Percentiles rank a stretch among this genome's conserved stretches.
phyloP scores from a whole-genome alignment of 2,329 filamentous ascomycete genomes.

The Aphanocladium album region DNA sequence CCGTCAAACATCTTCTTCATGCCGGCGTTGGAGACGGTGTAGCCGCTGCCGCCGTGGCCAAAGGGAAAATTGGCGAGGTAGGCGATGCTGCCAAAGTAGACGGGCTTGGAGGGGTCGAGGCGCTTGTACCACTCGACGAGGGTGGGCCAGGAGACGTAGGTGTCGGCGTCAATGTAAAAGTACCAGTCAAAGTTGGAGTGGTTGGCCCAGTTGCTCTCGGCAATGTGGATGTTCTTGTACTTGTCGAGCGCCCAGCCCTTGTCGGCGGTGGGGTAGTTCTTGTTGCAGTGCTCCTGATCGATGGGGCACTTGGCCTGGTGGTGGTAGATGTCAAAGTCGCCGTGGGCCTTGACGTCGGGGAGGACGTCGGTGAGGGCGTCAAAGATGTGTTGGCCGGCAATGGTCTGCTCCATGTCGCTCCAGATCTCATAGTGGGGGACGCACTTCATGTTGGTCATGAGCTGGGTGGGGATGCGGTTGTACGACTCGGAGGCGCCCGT shows the following conservation, averaged over 20 bases:
- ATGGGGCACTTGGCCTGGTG: slow-evolving; percentile 40
- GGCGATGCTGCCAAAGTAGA: slow-evolving; percentile 48
- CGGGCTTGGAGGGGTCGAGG: slow-evolving; percentile 37
- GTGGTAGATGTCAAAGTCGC: slow-evolving; percentile 49
- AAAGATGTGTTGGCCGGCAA: slow-evolving; percentile 39
- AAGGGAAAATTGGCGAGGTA: slow-evolving; percentile 40
- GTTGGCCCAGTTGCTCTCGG: slow-evolving; percentile 47
- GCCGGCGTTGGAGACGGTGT: slow-evolving; percentile 46
- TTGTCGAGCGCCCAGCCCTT: slow-evolving; percentile 53
- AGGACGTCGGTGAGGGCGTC: slow-evolving; percentile 44
- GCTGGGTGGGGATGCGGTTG: slow-evolving; percentile 47
- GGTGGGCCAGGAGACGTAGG: slow-evolving; percentile 51
- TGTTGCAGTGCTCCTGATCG: slow-evolving; percentile 41
- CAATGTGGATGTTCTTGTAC: slow-evolving; percentile 58
- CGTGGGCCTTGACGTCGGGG: slow-evolving; percentile 36
- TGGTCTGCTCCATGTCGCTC: slow-evolving; percentile 48
- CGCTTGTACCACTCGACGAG: slow-evolving; percentile 43
- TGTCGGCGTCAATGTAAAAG: slow-evolving; percentile 55
- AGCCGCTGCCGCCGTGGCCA: slow-evolving; percentile 53
- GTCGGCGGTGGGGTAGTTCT: slow-evolving; percentile 20
- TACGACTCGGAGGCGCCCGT: slow-evolving; percentile 53
- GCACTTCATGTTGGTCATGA: slow-evolving; percentile 48
- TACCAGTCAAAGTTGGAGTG: slow-evolving; percentile 54
- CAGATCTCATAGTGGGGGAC: slow-evolving; percentile 51
- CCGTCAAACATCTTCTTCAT: slow-evolving; percentile 42